A percentile compares a stretch with the other conserved stretches of the same genome.
These are phyloP conservation scores for Periconia macrospinosa DNA, from an alignment of 2,329 filamentous ascomycete species.

Conservation along the genomic window DNA sequence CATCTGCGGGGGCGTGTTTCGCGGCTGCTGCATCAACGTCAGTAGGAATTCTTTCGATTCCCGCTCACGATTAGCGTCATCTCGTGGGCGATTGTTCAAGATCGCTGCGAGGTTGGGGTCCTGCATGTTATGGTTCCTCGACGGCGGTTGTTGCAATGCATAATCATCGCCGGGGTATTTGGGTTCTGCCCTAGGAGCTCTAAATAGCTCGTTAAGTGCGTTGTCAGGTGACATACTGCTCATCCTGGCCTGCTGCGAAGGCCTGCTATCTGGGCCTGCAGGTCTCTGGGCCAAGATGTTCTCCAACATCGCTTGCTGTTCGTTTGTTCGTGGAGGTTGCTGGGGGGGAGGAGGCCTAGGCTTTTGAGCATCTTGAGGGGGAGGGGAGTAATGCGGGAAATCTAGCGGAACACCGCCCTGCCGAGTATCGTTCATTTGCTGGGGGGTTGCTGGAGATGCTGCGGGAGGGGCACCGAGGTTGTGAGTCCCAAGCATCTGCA, in stretches of 20 bases:
- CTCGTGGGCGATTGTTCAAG: conserved; percentile 43
- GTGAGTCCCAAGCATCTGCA: conserved; percentile 73
- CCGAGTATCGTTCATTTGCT: conserved; percentile 29
- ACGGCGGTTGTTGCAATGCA: conserved; percentile 32
- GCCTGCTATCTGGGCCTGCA: conserved; percentile 30
- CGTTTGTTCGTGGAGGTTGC: conserved; percentile 28
- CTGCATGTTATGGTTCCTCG: conserved; percentile 33
- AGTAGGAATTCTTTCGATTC: conserved; percentile 69
- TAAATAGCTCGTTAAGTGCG: conserved; percentile 31
- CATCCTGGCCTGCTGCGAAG: conserved; percentile 34
- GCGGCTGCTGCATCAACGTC: conserved; percentile 72
- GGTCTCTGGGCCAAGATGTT: conserved; percentile 31
- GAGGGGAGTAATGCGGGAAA: conserved; percentile 34
- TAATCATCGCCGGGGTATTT: conserved; percentile 34
- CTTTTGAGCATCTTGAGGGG: conserved; percentile 26
- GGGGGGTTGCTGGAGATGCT: conserved; percentile 19
- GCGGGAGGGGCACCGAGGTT: conserved; percentile 22
- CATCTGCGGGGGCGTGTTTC: conserved; percentile 36
- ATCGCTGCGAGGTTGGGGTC: conserved; percentile 38
- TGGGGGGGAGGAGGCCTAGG: conserved; percentile 20
- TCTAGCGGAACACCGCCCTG: conserved; percentile 36
- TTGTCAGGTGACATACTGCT: conserved; percentile 40
- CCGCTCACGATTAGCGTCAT: conserved; percentile 58
- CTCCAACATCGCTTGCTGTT: conserved; percentile 41
- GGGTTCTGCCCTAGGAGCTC: conserved; percentile 33